These are phyloP conservation scores for Rhizoclosmatium globosum DNA, from an alignment of 192 early-diverging fungal genomes.

Conservation along the genomic window DNA sequence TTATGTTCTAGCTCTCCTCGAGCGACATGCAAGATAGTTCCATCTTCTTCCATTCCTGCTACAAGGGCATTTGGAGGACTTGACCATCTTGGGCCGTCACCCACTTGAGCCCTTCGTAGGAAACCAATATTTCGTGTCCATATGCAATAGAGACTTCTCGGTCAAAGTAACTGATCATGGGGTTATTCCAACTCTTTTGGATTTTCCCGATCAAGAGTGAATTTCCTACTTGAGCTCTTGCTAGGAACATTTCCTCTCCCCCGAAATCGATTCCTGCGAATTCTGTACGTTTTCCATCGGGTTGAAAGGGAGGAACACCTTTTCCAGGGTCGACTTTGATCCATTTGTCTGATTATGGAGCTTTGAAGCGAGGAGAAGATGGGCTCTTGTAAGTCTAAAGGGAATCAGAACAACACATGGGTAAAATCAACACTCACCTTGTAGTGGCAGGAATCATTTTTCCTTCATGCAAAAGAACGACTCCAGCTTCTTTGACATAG, in stretches of 20 bases:
- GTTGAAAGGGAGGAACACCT: conserved; percentile 1
- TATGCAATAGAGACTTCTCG: conserved; percentile 19
- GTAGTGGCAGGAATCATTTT: too few relatives aligned
- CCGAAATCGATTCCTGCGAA: conserved; percentile 8
- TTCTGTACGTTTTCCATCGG: neutral
- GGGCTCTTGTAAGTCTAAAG: neutral
- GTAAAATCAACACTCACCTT: too few relatives aligned
- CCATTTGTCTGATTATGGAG: conserved; percentile 10
- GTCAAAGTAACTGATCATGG: neutral
- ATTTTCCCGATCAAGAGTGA: conserved; percentile 8
- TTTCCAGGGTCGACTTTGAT: neutral
- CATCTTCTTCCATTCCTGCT: conserved; percentile 29
- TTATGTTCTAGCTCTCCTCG: neutral
- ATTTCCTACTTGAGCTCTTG: conserved; percentile 12
- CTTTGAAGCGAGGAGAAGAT: neutral
- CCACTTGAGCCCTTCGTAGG: conserved; percentile 16
- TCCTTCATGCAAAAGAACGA: neutral
- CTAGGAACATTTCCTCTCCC: conserved; percentile 9
- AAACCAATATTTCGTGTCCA: conserved; percentile 23
- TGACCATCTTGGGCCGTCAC: neutral
- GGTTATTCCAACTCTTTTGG: neutral
- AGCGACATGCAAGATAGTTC: conserved; percentile 6
- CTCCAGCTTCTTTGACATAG: conserved; percentile 11
- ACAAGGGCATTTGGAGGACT: conserved; percentile 7
- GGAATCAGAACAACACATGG: neutral